Evolutionary conservation across 1,284 basidiomycete species (phyloP).

Genomic region (Caloboletus inedulis): DNA sequence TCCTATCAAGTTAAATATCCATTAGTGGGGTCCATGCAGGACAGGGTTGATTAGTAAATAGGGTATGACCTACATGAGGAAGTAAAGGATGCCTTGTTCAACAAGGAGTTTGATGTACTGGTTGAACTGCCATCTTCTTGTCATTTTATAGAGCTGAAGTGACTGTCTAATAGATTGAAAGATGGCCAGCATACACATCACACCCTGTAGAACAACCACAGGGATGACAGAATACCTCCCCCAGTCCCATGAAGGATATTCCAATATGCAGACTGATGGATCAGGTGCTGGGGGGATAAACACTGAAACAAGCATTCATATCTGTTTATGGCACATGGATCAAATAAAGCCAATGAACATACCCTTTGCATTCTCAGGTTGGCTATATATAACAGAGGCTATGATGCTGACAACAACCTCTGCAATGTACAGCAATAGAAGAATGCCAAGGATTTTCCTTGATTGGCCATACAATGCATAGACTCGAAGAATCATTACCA

Average conservation of each 20-base stretch:
- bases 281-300: background rate
- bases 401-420: background rate
- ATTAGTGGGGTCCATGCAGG: background rate
- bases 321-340: no score
- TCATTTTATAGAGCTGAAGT: background rate
- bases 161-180: slow-evolving; percentile 1
- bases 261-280: slow-evolving; percentile 1
- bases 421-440: background rate
- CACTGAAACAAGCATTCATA: background rate
- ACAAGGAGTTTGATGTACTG: slow-evolving; percentile 8
- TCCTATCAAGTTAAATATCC: background rate
- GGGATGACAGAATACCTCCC: slow-evolving; percentile 7
- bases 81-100: slow-evolving; percentile 12
- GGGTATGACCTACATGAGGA: slow-evolving; percentile 1
- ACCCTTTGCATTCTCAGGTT: background rate
- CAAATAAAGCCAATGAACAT: background rate
- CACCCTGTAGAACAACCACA: slow-evolving; percentile 2
- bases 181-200: slow-evolving; percentile 10
- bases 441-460: background rate
- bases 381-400: background rate
- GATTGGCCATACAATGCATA: slow-evolving; percentile 11
- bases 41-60: no score
- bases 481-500: slow-evolving; percentile 12
- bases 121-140: slow-evolving; percentile 7
- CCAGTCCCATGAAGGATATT: slow-evolving; percentile 13